A percentile compares a stretch with the other conserved stretches of the same genome.
phyloP scores from a whole-genome alignment of 495 filamentous ascomycete species.

The Opeltia flavorubescens region DNA sequence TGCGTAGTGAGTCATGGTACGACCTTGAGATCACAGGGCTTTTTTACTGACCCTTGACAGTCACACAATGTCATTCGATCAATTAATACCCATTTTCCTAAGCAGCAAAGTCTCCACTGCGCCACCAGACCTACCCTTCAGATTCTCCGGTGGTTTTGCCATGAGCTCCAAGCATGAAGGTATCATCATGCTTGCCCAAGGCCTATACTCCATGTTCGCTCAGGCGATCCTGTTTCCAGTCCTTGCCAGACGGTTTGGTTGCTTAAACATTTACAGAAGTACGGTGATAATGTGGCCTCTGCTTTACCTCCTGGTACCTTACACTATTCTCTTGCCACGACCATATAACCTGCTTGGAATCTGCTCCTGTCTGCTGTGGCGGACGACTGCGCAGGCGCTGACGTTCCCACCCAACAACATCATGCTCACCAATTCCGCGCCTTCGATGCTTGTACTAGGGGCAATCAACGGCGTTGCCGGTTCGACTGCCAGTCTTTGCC shows the following conservation, averaged over 20 bases:
- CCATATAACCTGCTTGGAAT: slow-evolving; percentile 55
- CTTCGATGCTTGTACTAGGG: slow-evolving; percentile 65
- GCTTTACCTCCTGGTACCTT: slow-evolving; percentile 77
- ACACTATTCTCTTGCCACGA: slow-evolving; percentile 70
- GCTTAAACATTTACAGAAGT: slow-evolving; percentile 63
- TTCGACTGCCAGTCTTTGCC: slow-evolving; percentile 72
- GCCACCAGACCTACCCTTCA: slow-evolving; percentile 56
- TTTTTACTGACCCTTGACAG: slow-evolving; percentile 31
- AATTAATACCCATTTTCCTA: slow-evolving; percentile 82
- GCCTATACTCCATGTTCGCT: slow-evolving; percentile 73
- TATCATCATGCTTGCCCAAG: slow-evolving; percentile 74
- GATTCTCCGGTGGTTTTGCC: slow-evolving; percentile 77
- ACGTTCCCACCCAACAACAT: slow-evolving; percentile 79
- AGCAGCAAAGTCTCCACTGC: slow-evolving; percentile 51
- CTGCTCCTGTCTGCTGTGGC: slow-evolving; percentile 65
- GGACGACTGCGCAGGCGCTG: slow-evolving; percentile 74
- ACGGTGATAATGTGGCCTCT: slow-evolving; percentile 73
- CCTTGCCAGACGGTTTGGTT: slow-evolving; percentile 55
- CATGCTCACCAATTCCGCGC: slow-evolving; percentile 70
- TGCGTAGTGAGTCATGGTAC: slow-evolving; percentile 62
- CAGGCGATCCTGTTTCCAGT: slow-evolving; percentile 74
- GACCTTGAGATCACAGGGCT: slow-evolving; percentile 1
- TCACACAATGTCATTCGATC: slow-evolving; percentile 84
- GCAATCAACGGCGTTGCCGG: slow-evolving; percentile 88
- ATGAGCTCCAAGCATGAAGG: slow-evolving; percentile 72